Evolutionary conservation across 2,329 filamentous ascomycete species (phyloP), one percentile per base, ranked within the genome.

Genomic region (Aspergillus felis): DNA sequence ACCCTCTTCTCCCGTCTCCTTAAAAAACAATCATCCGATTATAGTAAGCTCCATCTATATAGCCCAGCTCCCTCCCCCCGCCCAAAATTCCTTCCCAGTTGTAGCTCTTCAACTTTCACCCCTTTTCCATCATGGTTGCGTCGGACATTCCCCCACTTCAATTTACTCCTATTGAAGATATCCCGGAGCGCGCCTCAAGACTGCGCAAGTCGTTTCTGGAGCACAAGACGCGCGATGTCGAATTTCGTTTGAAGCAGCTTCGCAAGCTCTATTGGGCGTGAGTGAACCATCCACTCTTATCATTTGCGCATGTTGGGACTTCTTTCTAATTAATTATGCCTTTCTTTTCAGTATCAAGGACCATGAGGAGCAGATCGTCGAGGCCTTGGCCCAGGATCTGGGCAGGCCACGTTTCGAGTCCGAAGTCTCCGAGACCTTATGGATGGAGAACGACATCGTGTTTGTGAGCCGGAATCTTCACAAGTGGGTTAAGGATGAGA

Each of bases 261-360:
- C 89, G 92, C 66, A 93, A 92, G 82, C 87, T 97, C 56, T 97
- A 96, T 81, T 97, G 94, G 94, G 92, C 84, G 80, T 82, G 64
- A 75, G 75, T 70, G 44, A 47, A 25, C 27, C 22, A 46, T 42
- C 48, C 44, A 4, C 7, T 46, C 4, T 24, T 24, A 41, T 50
- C 28, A n/a, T 46, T 38, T 22, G 29, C 56, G 41, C 44, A 28
- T 55, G 17, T 8, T 29, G 12, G 32, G 42, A 42, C 51, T 24
- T 53, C 50, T 50, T n/a, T 50, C 57, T 66, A 50, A 64, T 62
- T 22, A n/a, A 12, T 22, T 50, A 35, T 32, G 50, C 44, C 54
- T 29, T 5, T 24, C 14, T 56, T 35, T 22, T 55, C 55, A 82
- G 80, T 7, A 74, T 97, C 64, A 86, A 86, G 63, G 93, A 97